Base-by-base conservation (phyloP, 805 yeast species). In the Wickerhamiella galacta region DNA sequence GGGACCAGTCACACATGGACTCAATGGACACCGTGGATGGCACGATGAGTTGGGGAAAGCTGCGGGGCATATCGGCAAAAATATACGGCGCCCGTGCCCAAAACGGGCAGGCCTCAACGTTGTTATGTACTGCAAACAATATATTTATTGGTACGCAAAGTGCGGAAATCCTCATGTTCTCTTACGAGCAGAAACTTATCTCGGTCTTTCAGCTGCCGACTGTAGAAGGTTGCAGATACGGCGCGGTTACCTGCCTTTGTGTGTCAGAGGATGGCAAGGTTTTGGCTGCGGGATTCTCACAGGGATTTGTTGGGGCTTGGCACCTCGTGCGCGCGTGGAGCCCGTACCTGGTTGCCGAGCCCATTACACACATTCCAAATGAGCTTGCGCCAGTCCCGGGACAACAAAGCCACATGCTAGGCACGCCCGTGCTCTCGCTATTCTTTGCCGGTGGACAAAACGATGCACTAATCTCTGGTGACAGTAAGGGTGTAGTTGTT, bases 271-370 rank as follows among this genome's bases (percentile, higher is more conserved):
- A 85, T 48, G 75, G 79, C 1, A 61, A 76, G 0, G 68, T 64
- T 44, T 40, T 82, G 3, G 81, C 77, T 0, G 75, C 72, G 0
- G 93, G 93, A 1, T 71, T 66, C 41, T 57, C 61, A 4, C 54
- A 63, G 16, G 96, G 95, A 0, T 60, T 59, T 34, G 63, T 85
- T 2, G 56, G 64, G 19, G 43, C 79, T 2, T 87, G 94, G 93
- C 73, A 78, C 39, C 43, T 75, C 18, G 52, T 49, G 6, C 12
- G 21, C 20, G 52, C 49, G 16, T 35, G 32, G 27, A 44, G 35
- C 7, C 60, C 59, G 6, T 37, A 41, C n/a, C 31, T 57, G 24
- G 44, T 44, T 25, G 47, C 56, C 7, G 36, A 47, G 3, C 58
- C 63, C 2, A 41, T 44, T 14, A 31, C 28, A 27, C 34, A 31